Evolutionary conservation across 2,329 filamentous ascomycete genomes (phyloP).

Genomic region (Trichoderma endophyticum): DNA sequence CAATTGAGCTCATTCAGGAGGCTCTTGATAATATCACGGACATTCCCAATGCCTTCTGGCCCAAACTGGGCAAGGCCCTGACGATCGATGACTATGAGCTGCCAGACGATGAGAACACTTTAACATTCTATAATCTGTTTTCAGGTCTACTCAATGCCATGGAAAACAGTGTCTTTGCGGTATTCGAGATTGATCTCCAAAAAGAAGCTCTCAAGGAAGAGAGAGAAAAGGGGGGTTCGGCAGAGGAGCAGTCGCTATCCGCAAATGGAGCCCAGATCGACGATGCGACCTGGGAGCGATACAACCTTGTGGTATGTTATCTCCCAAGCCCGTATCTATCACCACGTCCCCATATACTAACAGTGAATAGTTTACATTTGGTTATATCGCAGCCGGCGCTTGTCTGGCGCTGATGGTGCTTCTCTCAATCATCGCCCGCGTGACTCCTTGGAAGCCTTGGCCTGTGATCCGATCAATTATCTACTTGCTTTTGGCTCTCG

Average conservation of each 20-base stretch:
- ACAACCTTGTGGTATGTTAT: conserved; percentile 32
- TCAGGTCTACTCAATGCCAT: conserved; percentile 21
- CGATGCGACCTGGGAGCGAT: conserved; percentile 26
- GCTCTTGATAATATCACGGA: conserved; percentile 30
- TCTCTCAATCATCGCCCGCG: conserved; percentile 32
- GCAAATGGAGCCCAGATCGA: conserved; percentile 26
- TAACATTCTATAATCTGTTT: conserved; percentile 12
- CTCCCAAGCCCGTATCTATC: too few species aligned
- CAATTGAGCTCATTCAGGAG: conserved; percentile 21
- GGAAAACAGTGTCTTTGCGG: conserved; percentile 31
- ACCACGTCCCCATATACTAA: not conserved
- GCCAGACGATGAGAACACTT: not conserved
- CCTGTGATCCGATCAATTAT: conserved; percentile 31
- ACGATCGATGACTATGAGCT: not conserved
- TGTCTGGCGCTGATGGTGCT: conserved; percentile 33
- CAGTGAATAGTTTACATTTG: conserved; percentile 32
- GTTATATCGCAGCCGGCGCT: conserved; percentile 33
- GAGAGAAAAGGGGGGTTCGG: conserved; percentile 4
- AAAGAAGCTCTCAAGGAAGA: not conserved
- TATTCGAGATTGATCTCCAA: conserved; percentile 33
- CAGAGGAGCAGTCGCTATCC: not conserved
- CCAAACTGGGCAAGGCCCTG: conserved; percentile 17
- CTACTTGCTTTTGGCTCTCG: conserved; percentile 31
- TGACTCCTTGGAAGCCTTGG: conserved; percentile 32
- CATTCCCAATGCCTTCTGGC: conserved; percentile 31